These are phyloP conservation scores for Aspergillus fijiensis DNA, from an alignment of 2,329 filamentous ascomycete genomes.

Conservation along the genomic window DNA sequence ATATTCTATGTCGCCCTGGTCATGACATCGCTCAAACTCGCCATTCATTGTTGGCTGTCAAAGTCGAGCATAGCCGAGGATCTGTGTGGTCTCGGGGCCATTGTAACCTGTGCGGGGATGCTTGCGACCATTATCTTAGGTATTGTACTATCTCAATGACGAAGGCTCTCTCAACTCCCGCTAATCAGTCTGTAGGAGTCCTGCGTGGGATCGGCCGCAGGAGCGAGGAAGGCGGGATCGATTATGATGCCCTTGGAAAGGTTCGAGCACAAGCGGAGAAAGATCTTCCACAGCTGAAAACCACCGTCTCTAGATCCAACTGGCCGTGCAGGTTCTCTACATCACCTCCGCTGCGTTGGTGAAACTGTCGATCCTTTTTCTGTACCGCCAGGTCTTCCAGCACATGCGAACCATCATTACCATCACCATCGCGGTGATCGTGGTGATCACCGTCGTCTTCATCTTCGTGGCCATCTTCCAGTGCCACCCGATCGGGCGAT, in stretches of 20 bases:
- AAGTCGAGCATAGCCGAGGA: no score
- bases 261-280: background rate
- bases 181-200: no score
- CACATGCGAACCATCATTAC: background rate
- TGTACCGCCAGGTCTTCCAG: background rate
- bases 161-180: no score
- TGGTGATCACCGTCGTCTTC: background rate
- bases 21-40: no score
- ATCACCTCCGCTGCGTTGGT: background rate
- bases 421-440: background rate
- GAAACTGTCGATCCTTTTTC: background rate
- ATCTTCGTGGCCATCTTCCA: constrained; percentile 2
- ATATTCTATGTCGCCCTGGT: no score
- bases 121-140: no score
- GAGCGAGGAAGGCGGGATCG: no score
- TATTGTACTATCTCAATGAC: no score
- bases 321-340: background rate
- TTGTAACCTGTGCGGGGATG: no score
- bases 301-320: background rate
- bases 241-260: background rate
- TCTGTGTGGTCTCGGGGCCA: no score
- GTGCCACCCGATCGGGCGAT: background rate
- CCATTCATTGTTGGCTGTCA: no score
- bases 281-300: background rate
- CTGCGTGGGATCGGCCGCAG: no score